Base-by-base conservation (phyloP, 2,329 filamentous ascomycete species). In the Chaetomium olivaceum region DNA sequence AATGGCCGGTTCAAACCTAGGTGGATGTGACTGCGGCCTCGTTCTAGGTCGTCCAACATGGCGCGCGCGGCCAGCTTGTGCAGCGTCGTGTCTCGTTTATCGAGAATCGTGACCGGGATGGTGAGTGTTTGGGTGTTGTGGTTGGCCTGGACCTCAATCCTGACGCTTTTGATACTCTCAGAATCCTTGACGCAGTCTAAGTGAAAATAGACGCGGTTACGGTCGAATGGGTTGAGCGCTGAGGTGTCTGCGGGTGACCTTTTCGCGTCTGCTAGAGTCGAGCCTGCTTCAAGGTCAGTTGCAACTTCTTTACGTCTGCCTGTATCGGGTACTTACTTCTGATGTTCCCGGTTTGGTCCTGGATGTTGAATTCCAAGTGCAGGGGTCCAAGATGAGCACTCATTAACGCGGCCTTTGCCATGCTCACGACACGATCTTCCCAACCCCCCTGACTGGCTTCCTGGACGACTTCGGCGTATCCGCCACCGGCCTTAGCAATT, bases 401-500 rank as follows among this genome's bases (percentile, higher is more conserved):
- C 60, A 50, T 55, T 46, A 68, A 48, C 3, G 66, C 66, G 8
- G 69, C 69, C 39, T 67, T 60, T 9, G 65, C n/a, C 68, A 71
- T 67, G 56, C 62, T 61, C 4, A 71, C 69, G 2, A 70, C 58
- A 8, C 66, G 56, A 23, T 66, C 64, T n/a, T 69, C 69, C 69
- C 68, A 71, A 16, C 67, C 66, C 11, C 61, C 66, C 21, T 56
- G 11, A 46, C 33, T 48, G 3, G 54, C 36, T 11, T 59, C 36
- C 9, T 50, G 66, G n/a, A 71, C 50, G 2, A 76, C 69, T 52
- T 76, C 75, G 4, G 80, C 78, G 64, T 84, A 86, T 0, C 86
- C 86, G 61, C 85, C 83, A 0, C 86, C 87, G 14, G 82, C 81
- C 59, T 81, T 79, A 21, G 86, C 85, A 64, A 88, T 78, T 1